phyloP scores from a whole-genome alignment of 1,284 basidiomycete genomes.

The Sparassis latifolia region DNA sequence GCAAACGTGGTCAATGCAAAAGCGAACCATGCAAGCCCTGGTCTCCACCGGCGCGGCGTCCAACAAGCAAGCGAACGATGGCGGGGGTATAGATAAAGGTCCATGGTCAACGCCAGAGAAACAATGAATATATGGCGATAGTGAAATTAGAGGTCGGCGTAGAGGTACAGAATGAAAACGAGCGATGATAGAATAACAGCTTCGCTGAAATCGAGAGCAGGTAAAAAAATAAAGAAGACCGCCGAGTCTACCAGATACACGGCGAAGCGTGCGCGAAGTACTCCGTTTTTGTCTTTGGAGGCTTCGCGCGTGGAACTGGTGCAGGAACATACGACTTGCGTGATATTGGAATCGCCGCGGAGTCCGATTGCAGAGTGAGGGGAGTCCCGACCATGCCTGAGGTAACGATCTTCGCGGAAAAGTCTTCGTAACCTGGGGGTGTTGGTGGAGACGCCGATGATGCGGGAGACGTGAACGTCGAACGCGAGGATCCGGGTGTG shows the following conservation, averaged over 20 bases:
- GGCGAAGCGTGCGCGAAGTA: slow-evolving; percentile 41
- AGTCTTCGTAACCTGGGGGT: slow-evolving; percentile 41
- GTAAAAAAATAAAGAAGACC: background rate
- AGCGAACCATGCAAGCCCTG: background rate
- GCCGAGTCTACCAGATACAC: slow-evolving; percentile 36
- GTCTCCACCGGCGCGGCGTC: background rate
- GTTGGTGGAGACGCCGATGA: slow-evolving; percentile 50
- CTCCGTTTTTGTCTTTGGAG: slow-evolving; percentile 26
- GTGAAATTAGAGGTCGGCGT: background rate
- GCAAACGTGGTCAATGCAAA: background rate
- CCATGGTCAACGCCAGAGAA: background rate
- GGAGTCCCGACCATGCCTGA: slow-evolving; percentile 32
- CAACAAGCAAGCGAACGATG: background rate
- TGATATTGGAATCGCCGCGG: slow-evolving; percentile 11
- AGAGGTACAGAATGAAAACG: background rate
- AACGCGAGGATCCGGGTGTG: slow-evolving; percentile 42
- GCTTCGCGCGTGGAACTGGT: slow-evolving; percentile 11
- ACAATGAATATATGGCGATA: background rate
- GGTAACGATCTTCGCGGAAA: slow-evolving; percentile 38
- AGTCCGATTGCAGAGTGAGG: slow-evolving; percentile 18
- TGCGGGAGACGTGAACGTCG: slow-evolving; percentile 45
- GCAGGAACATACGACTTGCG: slow-evolving; percentile 19
- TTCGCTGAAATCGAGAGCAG: background rate
- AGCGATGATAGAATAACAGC: background rate
- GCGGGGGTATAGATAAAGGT: background rate